phyloP scores from a whole-genome alignment of 179 eudicot genomes.

The Nepenthes alata region DNA sequence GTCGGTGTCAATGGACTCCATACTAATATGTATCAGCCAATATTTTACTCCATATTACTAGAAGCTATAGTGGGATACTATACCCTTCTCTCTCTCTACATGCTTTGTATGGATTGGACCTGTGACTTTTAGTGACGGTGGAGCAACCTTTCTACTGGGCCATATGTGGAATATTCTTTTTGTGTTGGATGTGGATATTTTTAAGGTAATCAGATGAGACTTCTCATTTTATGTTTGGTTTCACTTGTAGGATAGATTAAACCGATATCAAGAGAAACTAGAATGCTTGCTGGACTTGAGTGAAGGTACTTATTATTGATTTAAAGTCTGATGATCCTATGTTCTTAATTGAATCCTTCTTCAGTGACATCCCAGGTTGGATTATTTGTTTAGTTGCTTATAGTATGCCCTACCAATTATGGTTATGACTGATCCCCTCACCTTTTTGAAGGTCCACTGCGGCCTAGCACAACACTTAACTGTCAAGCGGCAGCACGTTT shows the following conservation, averaged over 20 bases:
- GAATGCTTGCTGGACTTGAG: slow-evolving; percentile 43
- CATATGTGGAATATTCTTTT: too few relatives aligned
- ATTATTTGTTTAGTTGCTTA: neutral
- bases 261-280: slow-evolving; percentile 63
- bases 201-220: too few relatives aligned
- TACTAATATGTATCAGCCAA: too few relatives aligned
- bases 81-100: too few relatives aligned
- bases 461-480: slow-evolving; percentile 57
- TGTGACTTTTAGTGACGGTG: too few relatives aligned
- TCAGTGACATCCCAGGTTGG: neutral
- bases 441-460: slow-evolving; percentile 55
- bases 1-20: too few relatives aligned
- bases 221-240: neutral
- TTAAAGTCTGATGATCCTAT: neutral
- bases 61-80: too few relatives aligned
- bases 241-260: slow-evolving; percentile 61
- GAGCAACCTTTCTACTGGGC: too few relatives aligned
- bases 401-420: neutral
- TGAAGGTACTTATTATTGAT: slow-evolving; percentile 42
- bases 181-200: too few relatives aligned
- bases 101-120: too few relatives aligned
- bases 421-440: slow-evolving; percentile 4
- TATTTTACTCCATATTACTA: too few relatives aligned
- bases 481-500: slow-evolving; percentile 72
- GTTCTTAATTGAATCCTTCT: neutral